These are phyloP conservation scores for Isoetes engelmannii DNA, from an alignment of 83 land plant genomes.

Conservation along the genomic window DNA sequence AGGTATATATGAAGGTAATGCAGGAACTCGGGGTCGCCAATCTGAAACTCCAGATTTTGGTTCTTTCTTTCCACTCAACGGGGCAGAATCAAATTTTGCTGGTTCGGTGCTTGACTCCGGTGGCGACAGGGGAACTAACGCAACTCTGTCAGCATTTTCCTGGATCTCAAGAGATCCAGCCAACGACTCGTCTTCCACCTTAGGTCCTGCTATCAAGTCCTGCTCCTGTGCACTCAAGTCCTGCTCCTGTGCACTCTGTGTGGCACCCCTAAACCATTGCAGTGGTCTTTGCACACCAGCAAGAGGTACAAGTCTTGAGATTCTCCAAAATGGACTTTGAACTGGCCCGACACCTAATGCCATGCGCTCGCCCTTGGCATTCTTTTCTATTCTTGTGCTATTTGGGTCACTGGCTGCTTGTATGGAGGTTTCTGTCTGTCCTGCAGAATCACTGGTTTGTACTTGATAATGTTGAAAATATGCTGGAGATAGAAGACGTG, in stretches of 20 bases:
- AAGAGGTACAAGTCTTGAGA: slow-evolving; percentile 72
- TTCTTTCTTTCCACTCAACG: slow-evolving; percentile 20
- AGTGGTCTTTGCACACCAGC: slow-evolving; percentile 45
- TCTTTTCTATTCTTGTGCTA: not conserved
- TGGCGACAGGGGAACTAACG: slow-evolving; percentile 25
- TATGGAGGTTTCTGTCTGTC: slow-evolving; percentile 9
- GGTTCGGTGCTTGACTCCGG: not conserved
- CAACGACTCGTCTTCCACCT: slow-evolving; percentile 30
- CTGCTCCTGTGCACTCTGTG: slow-evolving; percentile 19
- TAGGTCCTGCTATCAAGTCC: slow-evolving; percentile 20
- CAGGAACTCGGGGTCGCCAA: slow-evolving; percentile 60
- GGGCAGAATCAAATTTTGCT: not conserved
- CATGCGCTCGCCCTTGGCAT: slow-evolving; percentile 27
- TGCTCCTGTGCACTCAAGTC: slow-evolving; percentile 23
- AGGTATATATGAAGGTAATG: slow-evolving; percentile 88
- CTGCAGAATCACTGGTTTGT: slow-evolving; percentile 31
- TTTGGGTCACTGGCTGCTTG: slow-evolving; percentile 8
- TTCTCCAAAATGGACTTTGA: slow-evolving; percentile 67
- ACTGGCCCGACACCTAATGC: slow-evolving; percentile 69
- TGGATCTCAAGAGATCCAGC: slow-evolving; percentile 55
- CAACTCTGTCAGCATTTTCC: slow-evolving; percentile 63
- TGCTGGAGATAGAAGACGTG: slow-evolving; percentile 91
- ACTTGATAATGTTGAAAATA: slow-evolving; percentile 85
- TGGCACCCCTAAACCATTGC: slow-evolving; percentile 34
- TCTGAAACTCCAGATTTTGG: slow-evolving; percentile 17